Evolutionary conservation across 1,139 yeast genomes (phyloP).

Genomic region (Yamadazyma conglobata): DNA sequence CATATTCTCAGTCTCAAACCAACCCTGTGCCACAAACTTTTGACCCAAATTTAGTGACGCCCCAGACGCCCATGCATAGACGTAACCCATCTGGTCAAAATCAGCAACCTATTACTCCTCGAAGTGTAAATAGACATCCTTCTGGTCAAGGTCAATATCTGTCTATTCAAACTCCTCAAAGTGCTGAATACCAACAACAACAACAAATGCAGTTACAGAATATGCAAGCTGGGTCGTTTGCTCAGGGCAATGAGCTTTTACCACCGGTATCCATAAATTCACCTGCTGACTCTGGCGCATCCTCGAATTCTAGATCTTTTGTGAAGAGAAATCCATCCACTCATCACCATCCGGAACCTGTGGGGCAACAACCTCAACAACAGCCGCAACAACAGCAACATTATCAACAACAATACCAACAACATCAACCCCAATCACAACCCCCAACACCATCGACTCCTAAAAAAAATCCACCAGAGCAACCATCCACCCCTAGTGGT

Average conservation of each 20-base stretch:
- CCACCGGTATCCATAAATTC: conserved; percentile 23
- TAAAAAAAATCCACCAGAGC: conserved; percentile 2
- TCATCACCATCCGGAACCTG: conserved; percentile 1
- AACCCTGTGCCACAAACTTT: conserved; percentile 3
- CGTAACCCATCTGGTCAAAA: conserved; percentile 11
- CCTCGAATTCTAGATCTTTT: conserved; percentile 10
- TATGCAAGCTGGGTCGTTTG: not conserved
- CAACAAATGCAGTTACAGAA: not conserved
- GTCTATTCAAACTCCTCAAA: no score
- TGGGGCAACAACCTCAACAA: no score
- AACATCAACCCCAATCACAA: no score
- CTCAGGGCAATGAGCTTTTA: conserved; percentile 14
- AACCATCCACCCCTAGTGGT: conserved; percentile 4
- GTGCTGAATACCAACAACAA: conserved; percentile 1
- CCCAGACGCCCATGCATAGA: conserved; percentile 15
- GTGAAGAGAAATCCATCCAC: conserved; percentile 5
- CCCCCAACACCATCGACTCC: not conserved
- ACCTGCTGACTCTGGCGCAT: conserved; percentile 13
- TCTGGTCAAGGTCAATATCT: conserved; percentile 2
- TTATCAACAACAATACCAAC: no score
- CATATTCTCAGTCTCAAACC: no score
- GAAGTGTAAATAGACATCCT: conserved; percentile 1
- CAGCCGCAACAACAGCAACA: no score
- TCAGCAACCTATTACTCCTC: conserved; percentile 1
- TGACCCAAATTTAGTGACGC: conserved; percentile 10